Conservation (phyloP, 2,329 filamentous ascomycete genomes). For the Neoarthrinium moseri region DNA sequence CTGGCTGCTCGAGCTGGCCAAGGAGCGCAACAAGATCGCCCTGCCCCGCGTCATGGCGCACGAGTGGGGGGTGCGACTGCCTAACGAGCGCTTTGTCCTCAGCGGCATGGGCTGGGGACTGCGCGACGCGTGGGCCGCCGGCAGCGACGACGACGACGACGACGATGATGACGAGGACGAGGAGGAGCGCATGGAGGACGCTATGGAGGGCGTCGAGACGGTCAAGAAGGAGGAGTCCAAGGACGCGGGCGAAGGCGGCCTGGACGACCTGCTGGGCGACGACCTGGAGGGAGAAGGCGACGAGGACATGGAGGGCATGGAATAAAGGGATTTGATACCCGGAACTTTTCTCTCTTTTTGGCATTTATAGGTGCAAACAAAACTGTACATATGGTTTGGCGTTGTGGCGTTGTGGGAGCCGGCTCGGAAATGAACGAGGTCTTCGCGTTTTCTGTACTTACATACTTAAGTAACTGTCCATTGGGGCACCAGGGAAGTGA, state of each 20-base stretch:
- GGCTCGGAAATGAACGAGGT: too few species aligned
- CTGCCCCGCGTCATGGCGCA: slow-evolving; percentile 62
- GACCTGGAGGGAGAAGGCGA: slow-evolving; percentile 52
- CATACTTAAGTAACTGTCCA: too few species aligned
- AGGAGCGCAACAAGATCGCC: slow-evolving; percentile 65
- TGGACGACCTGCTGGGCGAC: slow-evolving; percentile 53
- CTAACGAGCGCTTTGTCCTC: slow-evolving; percentile 67
- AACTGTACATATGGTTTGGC: too few species aligned
- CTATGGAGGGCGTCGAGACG: slow-evolving; percentile 48
- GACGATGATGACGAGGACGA: slow-evolving; percentile 36
- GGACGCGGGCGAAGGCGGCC: slow-evolving; percentile 48
- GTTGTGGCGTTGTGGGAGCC: too few species aligned
- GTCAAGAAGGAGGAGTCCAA: slow-evolving; percentile 35
- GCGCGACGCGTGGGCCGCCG: slow-evolving; percentile 54
- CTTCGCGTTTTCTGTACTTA: too few species aligned
- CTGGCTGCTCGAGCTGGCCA: slow-evolving; percentile 73
- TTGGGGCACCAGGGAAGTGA: too few species aligned
- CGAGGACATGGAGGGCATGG: slow-evolving; percentile 51
- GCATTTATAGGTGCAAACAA: background rate
- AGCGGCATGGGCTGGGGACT: slow-evolving; percentile 66
- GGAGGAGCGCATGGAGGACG: slow-evolving; percentile 42
- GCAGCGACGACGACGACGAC: slow-evolving; percentile 38
- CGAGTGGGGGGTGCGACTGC: slow-evolving; percentile 67
- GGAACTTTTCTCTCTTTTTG: background rate
- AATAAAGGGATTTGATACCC: slow-evolving; percentile 13